Evolutionary conservation across 768 basidiomycete genomes (phyloP), one percentile per base, ranked within the genome.

Genomic region (Mycena chlorophos): DNA sequence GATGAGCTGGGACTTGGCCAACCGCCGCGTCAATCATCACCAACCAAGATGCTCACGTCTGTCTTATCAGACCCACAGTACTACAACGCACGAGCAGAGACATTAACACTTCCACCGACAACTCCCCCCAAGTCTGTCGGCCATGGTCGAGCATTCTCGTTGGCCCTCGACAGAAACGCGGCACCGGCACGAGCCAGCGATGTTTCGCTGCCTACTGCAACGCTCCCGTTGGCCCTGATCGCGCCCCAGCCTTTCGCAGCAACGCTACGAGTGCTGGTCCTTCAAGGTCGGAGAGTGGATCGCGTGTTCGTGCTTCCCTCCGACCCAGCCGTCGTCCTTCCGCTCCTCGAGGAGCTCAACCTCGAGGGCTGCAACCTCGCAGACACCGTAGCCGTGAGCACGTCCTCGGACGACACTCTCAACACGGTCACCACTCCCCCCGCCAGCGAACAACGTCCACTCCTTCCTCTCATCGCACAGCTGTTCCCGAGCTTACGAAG

Each of bases 361-460:
- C 68, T 93, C 37, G 87, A 89, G 64, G 87, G 86, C 4, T 94
- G 91, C 63, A 82, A 82, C 54, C 73, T 94, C 5, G 65, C 76
- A 16, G 87, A 91, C 63, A 62, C 67, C 2, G 77, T 91, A n/a
- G 55, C 80, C 1, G 77, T 87, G 14, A 67, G 76, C 14, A 74
- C 71, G 55, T 65, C 57, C 13, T 62, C 66, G 14, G 70, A 69
- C 3, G 66, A 70, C 0, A 64, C 63, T n/a, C 63, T 69, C 12
- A 71, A 68, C 13, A 65, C 72, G 2, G 66, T 68, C 20, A 71
- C 77, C 1, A 72, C 78, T 5, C 67, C 74, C 0, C 78, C 81
- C 20, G 75, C 77, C 2, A 79, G 55, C 52, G 84, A 88, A 60
- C 74, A 46, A 20, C 20, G 45, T 19, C 46, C 75, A 4, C 70